Evolutionary conservation across 2,329 filamentous ascomycete genomes (phyloP).

Genomic region (Hirsutella rhossiliensis): DNA sequence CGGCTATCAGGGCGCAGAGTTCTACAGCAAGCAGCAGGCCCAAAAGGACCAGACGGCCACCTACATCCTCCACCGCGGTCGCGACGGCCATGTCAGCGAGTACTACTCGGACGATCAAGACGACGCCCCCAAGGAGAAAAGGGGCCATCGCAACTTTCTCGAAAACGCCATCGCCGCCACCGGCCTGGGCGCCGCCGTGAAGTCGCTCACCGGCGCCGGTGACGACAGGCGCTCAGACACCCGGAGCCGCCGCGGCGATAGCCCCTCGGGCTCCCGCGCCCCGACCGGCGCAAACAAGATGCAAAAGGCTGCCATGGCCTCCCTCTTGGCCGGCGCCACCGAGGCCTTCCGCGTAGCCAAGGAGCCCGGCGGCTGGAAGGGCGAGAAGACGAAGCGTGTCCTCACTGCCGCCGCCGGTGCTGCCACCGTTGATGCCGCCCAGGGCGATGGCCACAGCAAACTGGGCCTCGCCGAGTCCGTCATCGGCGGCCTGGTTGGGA

Average conservation of each 20-base stretch:
- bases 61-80: constrained; percentile 39
- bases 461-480: constrained; percentile 78
- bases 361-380: constrained; percentile 79
- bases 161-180: constrained; percentile 51
- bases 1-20: constrained; percentile 50
- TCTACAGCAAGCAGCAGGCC: constrained; percentile 48
- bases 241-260: constrained; percentile 36
- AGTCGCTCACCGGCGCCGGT: constrained; percentile 39
- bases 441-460: constrained; percentile 66
- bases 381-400: constrained; percentile 83
- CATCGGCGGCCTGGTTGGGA: constrained; percentile 76
- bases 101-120: constrained; percentile 47
- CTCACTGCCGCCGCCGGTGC: constrained; percentile 79
- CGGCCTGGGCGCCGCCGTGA: constrained; percentile 49
- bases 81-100: constrained; percentile 37
- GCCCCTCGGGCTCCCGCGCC: constrained; percentile 36
- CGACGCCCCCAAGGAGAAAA: constrained; percentile 34
- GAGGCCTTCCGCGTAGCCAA: constrained; percentile 88
- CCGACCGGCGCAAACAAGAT: constrained; percentile 41
- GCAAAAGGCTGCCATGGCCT: constrained; percentile 83
- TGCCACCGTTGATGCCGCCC: constrained; percentile 70
- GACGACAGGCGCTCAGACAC: constrained; percentile 27
- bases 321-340: constrained; percentile 76
- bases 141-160: constrained; percentile 52
- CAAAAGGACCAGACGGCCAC: constrained; percentile 44